These are phyloP conservation scores for Colletotrichum filicis DNA, from an alignment of 2,329 filamentous ascomycete genomes.

Conservation along the genomic window DNA sequence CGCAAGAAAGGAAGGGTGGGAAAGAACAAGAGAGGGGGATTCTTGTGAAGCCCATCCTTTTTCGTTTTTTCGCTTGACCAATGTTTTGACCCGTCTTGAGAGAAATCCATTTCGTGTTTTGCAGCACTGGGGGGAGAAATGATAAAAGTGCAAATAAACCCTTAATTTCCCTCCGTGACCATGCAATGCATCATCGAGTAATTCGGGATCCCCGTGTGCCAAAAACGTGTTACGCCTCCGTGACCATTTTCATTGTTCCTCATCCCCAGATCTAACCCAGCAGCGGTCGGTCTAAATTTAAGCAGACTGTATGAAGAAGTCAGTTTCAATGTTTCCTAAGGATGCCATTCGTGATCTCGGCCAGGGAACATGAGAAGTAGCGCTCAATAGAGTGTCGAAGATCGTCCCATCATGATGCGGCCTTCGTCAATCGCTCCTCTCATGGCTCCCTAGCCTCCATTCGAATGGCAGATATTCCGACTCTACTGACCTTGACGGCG, in stretches of 20 bases:
- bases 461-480: not conserved
- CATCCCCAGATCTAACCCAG: slow-evolving; percentile 35
- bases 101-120: slow-evolving; percentile 36
- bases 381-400: not conserved
- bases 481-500: slow-evolving; percentile 87
- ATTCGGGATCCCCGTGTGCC: slow-evolving; percentile 36
- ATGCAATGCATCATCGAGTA: slow-evolving; percentile 37
- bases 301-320: slow-evolving; percentile 21
- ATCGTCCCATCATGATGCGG: not conserved
- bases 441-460: not conserved
- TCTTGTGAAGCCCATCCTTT: slow-evolving; percentile 28
- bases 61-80: slow-evolving; percentile 32
- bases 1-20: slow-evolving; percentile 3
- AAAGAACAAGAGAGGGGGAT: slow-evolving; percentile 20
- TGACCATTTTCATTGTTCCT: slow-evolving; percentile 35
- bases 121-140: slow-evolving; percentile 32
- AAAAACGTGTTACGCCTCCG: slow-evolving; percentile 37
- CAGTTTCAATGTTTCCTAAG: not conserved
- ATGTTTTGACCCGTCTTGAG: slow-evolving; percentile 30
- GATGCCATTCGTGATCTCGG: not conserved
- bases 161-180: slow-evolving; percentile 36
- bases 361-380: not conserved
- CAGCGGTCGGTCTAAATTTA: slow-evolving; percentile 30
- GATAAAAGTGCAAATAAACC: slow-evolving; percentile 34
- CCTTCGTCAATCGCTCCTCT: not conserved